A percentile compares a stretch with the other conserved stretches of the same genome.
Conservation (phyloP, 208 protist genomes). For the Trypanosoma platydactyli region DNA sequence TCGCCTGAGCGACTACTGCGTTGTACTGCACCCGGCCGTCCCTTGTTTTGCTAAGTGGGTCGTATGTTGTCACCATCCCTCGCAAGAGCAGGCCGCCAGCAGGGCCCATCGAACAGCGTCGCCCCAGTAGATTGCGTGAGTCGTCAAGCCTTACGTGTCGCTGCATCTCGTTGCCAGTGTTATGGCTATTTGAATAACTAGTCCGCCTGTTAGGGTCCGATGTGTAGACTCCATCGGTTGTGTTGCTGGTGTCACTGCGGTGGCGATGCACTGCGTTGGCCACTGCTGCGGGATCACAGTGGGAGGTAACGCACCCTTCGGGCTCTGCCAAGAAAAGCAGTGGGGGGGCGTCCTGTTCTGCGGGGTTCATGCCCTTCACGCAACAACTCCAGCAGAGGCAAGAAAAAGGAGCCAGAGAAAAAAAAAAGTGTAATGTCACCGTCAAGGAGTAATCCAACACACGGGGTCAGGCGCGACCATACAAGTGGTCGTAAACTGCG, state of each 20-base stretch:
- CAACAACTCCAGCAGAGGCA: neutral
- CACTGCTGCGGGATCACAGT: neutral
- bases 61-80: constrained; percentile 8
- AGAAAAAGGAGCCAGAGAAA: neutral
- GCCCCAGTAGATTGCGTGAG: neutral
- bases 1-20: constrained; percentile 34
- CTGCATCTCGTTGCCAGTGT: neutral
- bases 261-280: neutral
- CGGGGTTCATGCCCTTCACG: neutral
- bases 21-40: constrained; percentile 24
- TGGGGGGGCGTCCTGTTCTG: neutral
- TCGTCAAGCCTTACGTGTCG: neutral
- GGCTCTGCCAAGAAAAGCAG: neutral
- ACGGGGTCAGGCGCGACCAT: too few species aligned
- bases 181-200: neutral
- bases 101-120: neutral
- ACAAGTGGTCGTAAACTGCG: too few species aligned
- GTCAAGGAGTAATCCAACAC: neutral
- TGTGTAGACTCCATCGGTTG: neutral
- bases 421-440: too few species aligned
- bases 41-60: constrained; percentile 14
- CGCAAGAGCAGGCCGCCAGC: neutral
- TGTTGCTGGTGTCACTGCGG: neutral
- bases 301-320: neutral
- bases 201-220: neutral